Base-by-base conservation (phyloP, 768 basidiomycete genomes). In the Collybia nuda region DNA sequence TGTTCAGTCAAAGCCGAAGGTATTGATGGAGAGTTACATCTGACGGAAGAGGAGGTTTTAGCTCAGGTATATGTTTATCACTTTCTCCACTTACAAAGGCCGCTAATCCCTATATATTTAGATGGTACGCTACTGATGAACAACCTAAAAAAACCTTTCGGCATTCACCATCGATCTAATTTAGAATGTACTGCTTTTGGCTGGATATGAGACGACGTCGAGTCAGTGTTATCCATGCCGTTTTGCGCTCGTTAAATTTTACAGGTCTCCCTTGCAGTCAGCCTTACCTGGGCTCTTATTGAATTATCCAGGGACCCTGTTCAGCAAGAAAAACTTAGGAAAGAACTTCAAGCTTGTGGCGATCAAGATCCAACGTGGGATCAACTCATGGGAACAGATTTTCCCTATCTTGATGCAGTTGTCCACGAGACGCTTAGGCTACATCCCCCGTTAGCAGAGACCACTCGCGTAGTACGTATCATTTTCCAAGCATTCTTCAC, bases 331-430 rank as follows among this genome's bases (percentile, higher is more conserved):
- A 76, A 70, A 40, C 63, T 85, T 9, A 75, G 81, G 38, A 63
- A 73, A 7, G 82, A 85, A 48, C 67, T 85, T 6, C 55, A 65
- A 2, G 58, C 66, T n/a, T 74, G 75, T 42, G 61, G 70, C 1
- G 64, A 57, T n/a, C 47, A 51, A 4, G 82, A 85, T 57, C 81
- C 81, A n/a, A 77, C 73, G 0, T 82, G 75, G 62, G 81, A 83
- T 26, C 76, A 82, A 48, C 69, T 85, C 6, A 28, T 28, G 28
- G 69, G 65, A 2, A 71, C 71, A 22, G 42, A 38, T 14, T 29
- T 60, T 12, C 58, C 58, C 1, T 60, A 55, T 37, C 56, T 60
- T 18, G 51, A 60, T n/a, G 56, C 56, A 28, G 67, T 78, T n/a
- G 62, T 67, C 0, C 70, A 70, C 39, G 77, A 78, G 52, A 67